Percentiles rank a stretch among this genome's conserved stretches.
Evolutionary conservation across 2,329 filamentous ascomycete genomes (phyloP).

Genomic region (Coniochaeta sp.): DNA sequence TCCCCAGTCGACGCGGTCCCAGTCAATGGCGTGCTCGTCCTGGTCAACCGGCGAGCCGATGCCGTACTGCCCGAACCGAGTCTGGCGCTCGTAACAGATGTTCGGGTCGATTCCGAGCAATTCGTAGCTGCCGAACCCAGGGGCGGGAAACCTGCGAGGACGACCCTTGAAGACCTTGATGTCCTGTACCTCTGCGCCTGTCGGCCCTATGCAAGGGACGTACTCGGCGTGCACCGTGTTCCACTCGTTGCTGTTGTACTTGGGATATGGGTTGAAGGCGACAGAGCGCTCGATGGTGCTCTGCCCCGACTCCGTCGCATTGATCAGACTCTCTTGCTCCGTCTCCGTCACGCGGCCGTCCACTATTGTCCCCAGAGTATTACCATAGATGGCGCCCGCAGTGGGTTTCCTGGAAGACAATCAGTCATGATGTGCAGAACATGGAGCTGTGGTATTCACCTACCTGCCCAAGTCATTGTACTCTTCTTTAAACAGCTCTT

Average conservation of each 20-base stretch:
- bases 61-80: conserved; percentile 62
- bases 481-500: conserved; percentile 31
- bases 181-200: conserved; percentile 53
- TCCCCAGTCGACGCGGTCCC: conserved; percentile 64
- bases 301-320: not conserved
- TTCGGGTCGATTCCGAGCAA: conserved; percentile 53
- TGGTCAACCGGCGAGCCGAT: conserved; percentile 41
- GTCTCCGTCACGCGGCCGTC: conserved; percentile 23
- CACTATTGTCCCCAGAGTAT: conserved; percentile 41
- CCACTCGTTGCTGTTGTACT: conserved; percentile 60
- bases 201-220: conserved; percentile 57
- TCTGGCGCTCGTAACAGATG: conserved; percentile 61
- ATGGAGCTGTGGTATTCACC: conserved; percentile 11
- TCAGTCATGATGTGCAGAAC: conserved; percentile 15
- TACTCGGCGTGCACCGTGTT: conserved; percentile 48
- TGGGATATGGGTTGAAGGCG: conserved; percentile 64
- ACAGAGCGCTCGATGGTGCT: conserved; percentile 35
- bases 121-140: conserved; percentile 56
- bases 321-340: conserved; percentile 25
- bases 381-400: conserved; percentile 49
- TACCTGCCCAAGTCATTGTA: conserved; percentile 26
- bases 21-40: conserved; percentile 40
- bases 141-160: conserved; percentile 49
- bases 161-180: conserved; percentile 57
- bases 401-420: conserved; percentile 28